Evolutionary conservation across 1,284 basidiomycete genomes (phyloP), one percentile per base, ranked within the genome.

Genomic region (Puccinia novopanici): DNA sequence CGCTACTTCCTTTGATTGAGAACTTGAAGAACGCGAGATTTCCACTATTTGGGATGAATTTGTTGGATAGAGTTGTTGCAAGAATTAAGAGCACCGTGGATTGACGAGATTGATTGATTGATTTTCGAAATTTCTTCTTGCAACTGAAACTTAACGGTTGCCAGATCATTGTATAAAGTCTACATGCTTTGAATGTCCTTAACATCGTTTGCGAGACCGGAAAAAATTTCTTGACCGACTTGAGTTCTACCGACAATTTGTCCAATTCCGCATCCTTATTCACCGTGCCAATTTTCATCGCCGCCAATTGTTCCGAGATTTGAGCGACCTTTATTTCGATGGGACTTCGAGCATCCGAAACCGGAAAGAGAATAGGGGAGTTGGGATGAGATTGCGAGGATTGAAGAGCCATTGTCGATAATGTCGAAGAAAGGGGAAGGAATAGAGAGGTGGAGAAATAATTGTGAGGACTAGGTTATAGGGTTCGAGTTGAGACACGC

Each of bases 171-270:
- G 15, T 68, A 68, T n/a, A 6, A 68, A 19, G 37, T 42, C 65
- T 48, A 45, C 65, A 68, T 68, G 24, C 65, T 68, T n/a, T 68
- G 42, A 12, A 68, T 45, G 40, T 68, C 65, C 15, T 68, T 50
- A 19, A 68, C 13, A 42, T 68, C 40, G 22, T 68, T 24, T 5
- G 65, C 15, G 3, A 68, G 12, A 3, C 12, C 6, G 19, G 30
- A 30, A 24, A n/a, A 15, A 5, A n/a, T 63, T 63, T 13, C 15
- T 30, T 13, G n/a, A n/a, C n/a, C n/a, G 9, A 13, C 19, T 63
- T 63, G 5, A 63, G 6, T 27, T 63, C 34, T 6, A 8, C 27
- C 10, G 30, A 15, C 9, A 63, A 5, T 12, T 5, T 34, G 6
- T n/a, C 34, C 9, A 63, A 19, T 8, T 63, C 59, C 8, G 13